These are phyloP conservation scores for Naematelia encephala DNA, from an alignment of 768 basidiomycete genomes.

Conservation along the genomic window DNA sequence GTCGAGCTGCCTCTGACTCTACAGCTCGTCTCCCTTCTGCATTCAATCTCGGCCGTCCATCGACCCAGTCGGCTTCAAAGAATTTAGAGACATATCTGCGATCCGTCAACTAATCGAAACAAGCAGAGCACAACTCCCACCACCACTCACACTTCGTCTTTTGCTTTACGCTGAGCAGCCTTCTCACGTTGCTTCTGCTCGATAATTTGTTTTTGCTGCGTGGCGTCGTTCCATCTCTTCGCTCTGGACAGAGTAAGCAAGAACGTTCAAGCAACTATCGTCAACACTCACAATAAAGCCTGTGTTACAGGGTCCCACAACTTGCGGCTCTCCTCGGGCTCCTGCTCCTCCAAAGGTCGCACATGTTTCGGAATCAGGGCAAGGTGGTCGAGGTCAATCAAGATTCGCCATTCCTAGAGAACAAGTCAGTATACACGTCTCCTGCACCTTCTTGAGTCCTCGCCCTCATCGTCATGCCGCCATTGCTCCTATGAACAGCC, in stretches of 20 bases:
- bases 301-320: constrained; percentile 79
- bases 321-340: constrained; percentile 73
- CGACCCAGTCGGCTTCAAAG: constrained; percentile 67
- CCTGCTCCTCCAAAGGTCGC: constrained; percentile 74
- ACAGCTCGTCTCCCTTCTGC: constrained; percentile 67
- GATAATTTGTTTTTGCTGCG: constrained; percentile 81
- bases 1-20: constrained; percentile 60
- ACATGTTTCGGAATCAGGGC: constrained; percentile 76
- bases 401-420: constrained; percentile 59
- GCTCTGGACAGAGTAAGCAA: constrained; percentile 47
- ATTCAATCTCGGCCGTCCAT: constrained; percentile 68
- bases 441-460: too few relatives aligned
- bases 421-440: too few relatives aligned
- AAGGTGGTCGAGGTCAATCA: constrained; percentile 74
- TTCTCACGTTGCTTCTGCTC: constrained; percentile 89
- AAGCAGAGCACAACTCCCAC: too few relatives aligned
- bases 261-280: not conserved
- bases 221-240: constrained; percentile 90
- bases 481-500: too few relatives aligned
- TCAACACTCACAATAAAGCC: constrained; percentile 52
- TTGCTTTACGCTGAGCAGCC: constrained; percentile 79
- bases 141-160: constrained; percentile 68
- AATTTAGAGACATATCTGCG: constrained; percentile 70
- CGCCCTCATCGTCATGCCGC: too few relatives aligned
- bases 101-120: too few relatives aligned